phyloP scores from a whole-genome alignment of 371 early-diverging fungal species.

The Mortierella sp. region DNA sequence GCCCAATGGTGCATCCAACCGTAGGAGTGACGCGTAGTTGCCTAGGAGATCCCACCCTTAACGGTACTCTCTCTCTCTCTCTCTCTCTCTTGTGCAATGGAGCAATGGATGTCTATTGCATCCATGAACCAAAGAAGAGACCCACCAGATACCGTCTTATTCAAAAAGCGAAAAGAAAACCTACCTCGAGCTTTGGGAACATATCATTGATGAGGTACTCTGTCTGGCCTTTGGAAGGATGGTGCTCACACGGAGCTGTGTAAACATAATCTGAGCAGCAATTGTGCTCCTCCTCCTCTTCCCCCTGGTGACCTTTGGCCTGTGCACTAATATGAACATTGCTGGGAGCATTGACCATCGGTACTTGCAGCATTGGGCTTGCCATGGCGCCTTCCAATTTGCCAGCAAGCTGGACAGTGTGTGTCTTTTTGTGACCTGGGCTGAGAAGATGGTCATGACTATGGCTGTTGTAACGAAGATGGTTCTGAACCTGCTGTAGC shows the following conservation, averaged over 20 bases:
- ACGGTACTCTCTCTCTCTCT: too few relatives aligned
- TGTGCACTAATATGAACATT: neutral
- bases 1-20: too few relatives aligned
- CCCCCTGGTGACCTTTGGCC: conserved; percentile 4
- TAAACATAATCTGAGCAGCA: conserved; percentile 50
- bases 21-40: too few relatives aligned
- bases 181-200: conserved; percentile 51
- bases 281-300: neutral
- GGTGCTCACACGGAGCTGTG: conserved; percentile 55
- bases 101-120: too few relatives aligned
- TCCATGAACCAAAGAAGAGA: too few relatives aligned
- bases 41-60: too few relatives aligned
- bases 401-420: conserved; percentile 42
- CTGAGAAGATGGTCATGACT: conserved; percentile 13
- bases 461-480: conserved; percentile 27
- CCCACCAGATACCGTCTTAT: too few relatives aligned
- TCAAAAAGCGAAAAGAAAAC: too few relatives aligned
- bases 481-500: conserved; percentile 33
- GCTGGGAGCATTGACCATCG: conserved; percentile 3
- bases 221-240: conserved; percentile 52
- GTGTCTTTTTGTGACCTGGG: conserved; percentile 27
- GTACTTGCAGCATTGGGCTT: conserved; percentile 17
- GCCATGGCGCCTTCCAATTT: conserved; percentile 46
- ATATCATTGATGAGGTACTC: conserved; percentile 54
- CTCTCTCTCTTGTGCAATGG: too few relatives aligned